Evolutionary conservation across 2,329 filamentous ascomycete species (phyloP), one percentile per base, ranked within the genome.

Genomic region (Stemphylium beticola): DNA sequence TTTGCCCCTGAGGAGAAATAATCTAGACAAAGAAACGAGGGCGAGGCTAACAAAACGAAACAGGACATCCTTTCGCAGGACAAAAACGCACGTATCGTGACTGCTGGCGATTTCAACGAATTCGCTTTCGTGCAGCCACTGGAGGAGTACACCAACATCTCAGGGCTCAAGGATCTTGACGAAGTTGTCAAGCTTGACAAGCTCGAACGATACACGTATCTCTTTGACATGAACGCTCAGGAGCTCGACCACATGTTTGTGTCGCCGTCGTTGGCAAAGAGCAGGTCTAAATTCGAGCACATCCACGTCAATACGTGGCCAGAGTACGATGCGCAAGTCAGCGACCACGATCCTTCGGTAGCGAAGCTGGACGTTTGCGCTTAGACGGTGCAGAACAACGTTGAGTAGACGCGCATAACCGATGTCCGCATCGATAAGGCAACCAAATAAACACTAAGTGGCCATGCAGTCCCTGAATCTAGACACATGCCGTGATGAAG

Each of bases 281-380:
- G 54, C 18, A 68, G 72, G 4, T 74, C 79, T 14, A 73, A 78
- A 64, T 85, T 85, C 61, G 85, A 90, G 78, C 87, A 91, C 73
- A 67, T 91, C 22, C 88, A 91, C 75, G 77, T 90, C 46, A 91
- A 90, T 72, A 86, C 87, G 3, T 91, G 88, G 88, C 81, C 84
- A 44, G 74, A 78, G 26, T 81, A 74, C 55, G 80, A 77, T 26
- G 83, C 83, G 48, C 78, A 84, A 71, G 81, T 84, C 18, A 87
- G 83, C 46, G 88, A 91, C 69, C 88, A 91, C 68, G 88, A 91
- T 66, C 88, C 88, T 0, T 86, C 82, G 40, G 82, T 91, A 14
- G 87, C 84, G 3, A 78, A 76, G 72, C 76, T 91, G 53, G 80
- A 89, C 69, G 73, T 90, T 4, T 91, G 87, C 59, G 64, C 59